Evolutionary conservation across 2,329 filamentous ascomycete species (phyloP).

Genomic region (Aspergillus hiratsukae): DNA sequence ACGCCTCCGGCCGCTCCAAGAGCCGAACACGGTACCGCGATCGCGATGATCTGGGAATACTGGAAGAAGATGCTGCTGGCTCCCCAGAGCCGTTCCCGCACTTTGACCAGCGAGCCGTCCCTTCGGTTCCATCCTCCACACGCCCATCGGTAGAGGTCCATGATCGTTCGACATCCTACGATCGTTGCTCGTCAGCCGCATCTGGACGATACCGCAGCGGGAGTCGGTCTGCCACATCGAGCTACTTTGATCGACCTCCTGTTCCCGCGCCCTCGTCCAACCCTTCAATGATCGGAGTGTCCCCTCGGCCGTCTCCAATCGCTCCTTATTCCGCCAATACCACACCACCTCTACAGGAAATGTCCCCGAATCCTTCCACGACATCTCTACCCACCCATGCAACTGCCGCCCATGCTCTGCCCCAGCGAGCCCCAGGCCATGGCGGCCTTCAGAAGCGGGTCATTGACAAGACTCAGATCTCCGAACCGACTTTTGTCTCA

Average conservation of each 20-base stretch:
- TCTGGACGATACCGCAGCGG: constrained; percentile 38
- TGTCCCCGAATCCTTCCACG: constrained; percentile 41
- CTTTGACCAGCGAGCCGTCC: constrained; percentile 18
- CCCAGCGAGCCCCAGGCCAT: constrained; percentile 28
- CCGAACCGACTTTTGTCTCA: constrained; percentile 52
- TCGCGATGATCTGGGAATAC: constrained; percentile 52
- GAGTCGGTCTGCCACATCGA: constrained; percentile 33
- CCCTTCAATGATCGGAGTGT: constrained; percentile 34
- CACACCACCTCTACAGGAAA: constrained; percentile 49
- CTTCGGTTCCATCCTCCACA: constrained; percentile 30
- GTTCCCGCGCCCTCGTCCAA: constrained; percentile 22
- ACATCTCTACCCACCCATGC: constrained; percentile 24
- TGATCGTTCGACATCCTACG: constrained; percentile 22
- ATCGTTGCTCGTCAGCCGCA: constrained; percentile 36
- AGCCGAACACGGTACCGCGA: constrained; percentile 51
- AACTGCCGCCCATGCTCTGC: constrained; percentile 18
- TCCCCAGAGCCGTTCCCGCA: constrained; percentile 25
- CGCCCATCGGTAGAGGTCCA: constrained; percentile 35
- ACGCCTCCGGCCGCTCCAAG: constrained; percentile 50
- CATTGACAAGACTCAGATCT: constrained; percentile 59
- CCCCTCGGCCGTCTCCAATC: constrained; percentile 43
- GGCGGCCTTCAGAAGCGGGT: constrained; percentile 49
- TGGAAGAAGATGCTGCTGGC: constrained; percentile 42
- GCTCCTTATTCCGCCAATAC: constrained; percentile 49
- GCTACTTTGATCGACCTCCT: constrained; percentile 32